These are phyloP conservation scores for Cladochytrium tenue DNA, from an alignment of 371 early-diverging fungal species.

Conservation along the genomic window DNA sequence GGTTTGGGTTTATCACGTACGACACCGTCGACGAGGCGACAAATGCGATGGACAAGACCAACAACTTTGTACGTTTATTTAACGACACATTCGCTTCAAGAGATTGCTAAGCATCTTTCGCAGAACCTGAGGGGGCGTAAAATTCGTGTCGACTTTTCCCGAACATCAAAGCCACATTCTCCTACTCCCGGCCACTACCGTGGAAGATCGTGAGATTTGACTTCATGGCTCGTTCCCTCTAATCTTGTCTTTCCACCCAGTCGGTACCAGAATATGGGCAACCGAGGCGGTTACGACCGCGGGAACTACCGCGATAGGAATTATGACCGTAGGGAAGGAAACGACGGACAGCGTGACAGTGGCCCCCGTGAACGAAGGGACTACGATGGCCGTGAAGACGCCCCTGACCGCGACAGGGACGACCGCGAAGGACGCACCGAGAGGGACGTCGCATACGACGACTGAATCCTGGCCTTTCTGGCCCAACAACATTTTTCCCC, in stretches of 20 bases:
- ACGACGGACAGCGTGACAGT: background rate
- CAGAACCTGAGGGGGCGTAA: constrained; percentile 12
- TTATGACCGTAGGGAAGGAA: constrained; percentile 19
- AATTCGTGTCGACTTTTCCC: constrained; percentile 13
- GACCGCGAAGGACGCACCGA: too few species aligned
- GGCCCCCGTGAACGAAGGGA: constrained; percentile 36
- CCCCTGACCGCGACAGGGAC: constrained; percentile 7
- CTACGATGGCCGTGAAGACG: constrained; percentile 9
- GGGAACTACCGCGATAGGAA: background rate
- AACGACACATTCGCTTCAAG: background rate
- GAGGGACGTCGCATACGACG: too few species aligned
- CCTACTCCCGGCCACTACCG: constrained; percentile 12
- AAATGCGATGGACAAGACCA: constrained; percentile 8
- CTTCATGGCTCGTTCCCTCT: background rate
- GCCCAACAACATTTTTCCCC: too few species aligned
- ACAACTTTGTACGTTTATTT: constrained; percentile 4
- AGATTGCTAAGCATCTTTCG: background rate
- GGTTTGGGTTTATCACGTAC: constrained; percentile 14
- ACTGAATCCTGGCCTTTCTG: too few species aligned
- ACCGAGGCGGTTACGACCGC: background rate
- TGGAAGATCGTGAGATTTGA: constrained; percentile 3
- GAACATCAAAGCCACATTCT: constrained; percentile 6
- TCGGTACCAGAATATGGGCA: background rate
- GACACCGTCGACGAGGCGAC: constrained; percentile 18
- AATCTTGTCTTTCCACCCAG: background rate